Evolutionary conservation across 768 basidiomycete genomes (phyloP).

Genomic region (Gymnopilus dilepis): DNA sequence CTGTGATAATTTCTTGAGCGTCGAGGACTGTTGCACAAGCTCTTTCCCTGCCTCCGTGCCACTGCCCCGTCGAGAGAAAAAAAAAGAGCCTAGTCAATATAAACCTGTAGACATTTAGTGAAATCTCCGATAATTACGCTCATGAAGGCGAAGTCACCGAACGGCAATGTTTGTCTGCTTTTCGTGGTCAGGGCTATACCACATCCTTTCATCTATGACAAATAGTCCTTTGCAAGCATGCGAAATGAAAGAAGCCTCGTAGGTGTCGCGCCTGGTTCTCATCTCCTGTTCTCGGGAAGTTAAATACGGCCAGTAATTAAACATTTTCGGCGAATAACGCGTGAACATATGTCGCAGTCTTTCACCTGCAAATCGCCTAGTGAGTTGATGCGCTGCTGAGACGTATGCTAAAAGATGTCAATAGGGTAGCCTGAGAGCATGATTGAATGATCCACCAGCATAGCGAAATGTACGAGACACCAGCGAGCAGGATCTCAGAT

Average conservation of each 20-base stretch:
- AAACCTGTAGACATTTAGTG: conserved; percentile 50
- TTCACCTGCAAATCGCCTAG: conserved; percentile 50
- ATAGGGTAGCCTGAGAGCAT: not conserved
- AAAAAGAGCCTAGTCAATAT: conserved; percentile 69
- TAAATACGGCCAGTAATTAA: conserved; percentile 79
- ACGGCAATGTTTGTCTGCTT: conserved; percentile 61
- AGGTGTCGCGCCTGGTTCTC: conserved; percentile 40
- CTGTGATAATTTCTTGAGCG: conserved; percentile 54
- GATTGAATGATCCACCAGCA: conserved; percentile 17
- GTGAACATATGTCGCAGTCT: conserved; percentile 48
- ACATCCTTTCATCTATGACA: conserved; percentile 51
- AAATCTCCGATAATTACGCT: not conserved
- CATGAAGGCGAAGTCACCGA: conserved; percentile 50
- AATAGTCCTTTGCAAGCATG: conserved; percentile 35
- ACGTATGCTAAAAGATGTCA: conserved; percentile 55
- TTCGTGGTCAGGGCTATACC: conserved; percentile 63
- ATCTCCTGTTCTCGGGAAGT: conserved; percentile 52
- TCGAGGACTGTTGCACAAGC: conserved; percentile 49
- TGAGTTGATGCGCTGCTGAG: conserved; percentile 58
- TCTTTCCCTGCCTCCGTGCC: conserved; percentile 25
- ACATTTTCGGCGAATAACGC: conserved; percentile 48
- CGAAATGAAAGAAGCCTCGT: conserved; percentile 57
- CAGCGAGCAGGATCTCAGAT: conserved; percentile 50
- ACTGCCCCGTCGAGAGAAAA: conserved; percentile 55
- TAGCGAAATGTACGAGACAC: conserved; percentile 47